Base-by-base conservation (phyloP, 2,329 filamentous ascomycete genomes). In the Diplocarpon mali region DNA sequence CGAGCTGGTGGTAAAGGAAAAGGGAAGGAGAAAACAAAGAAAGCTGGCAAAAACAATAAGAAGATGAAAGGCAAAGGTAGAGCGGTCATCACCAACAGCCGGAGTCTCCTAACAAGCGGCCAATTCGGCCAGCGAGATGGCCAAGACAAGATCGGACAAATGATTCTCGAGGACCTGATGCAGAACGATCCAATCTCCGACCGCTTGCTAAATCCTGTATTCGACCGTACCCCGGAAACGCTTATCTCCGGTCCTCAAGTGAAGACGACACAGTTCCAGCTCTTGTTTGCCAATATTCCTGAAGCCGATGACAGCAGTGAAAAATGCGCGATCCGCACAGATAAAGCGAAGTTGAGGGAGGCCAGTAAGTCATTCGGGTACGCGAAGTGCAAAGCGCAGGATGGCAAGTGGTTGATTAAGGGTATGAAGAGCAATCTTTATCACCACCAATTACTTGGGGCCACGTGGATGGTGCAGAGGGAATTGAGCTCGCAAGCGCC, bases 381-480 rank as follows among this genome's bases (percentile, higher is more conserved):
- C 1, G 63, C 60, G 0, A 50, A 55, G 3, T 62, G 65, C 5
- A 66, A 55, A 14, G 55, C 58, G 2, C 49, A 56, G 0, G 35
- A 56, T 40, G 62, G 61, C 0, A 55, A 60, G 24, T 73, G 69
- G 69, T 37, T 57, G 0, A 58, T 76, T 1, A 67, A 61, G 15
- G 72, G 72, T 0, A 71, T 76, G 69, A 62, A 54, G 20, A 66
- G 63, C 0, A 53, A 60, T 0, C 53, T 80, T 1, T 67, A 67
- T 45, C 53, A 58, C 9, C 69, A 76, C 38, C 77, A 81, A 42
- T 50, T 79, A 0, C 61, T 71, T 0, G 73, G 69, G 0, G 65
- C 63, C 0, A 63, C 67, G 0, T 80, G 74, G 62, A 79, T 80
- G 75, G 53, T 72, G 0, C 53, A 60, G 3, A 65, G 71, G 2